Evolutionary conservation across 306 rosid species (phyloP), one percentile per base, ranked within the genome.

Genomic region (Potentilla sterilis): DNA sequence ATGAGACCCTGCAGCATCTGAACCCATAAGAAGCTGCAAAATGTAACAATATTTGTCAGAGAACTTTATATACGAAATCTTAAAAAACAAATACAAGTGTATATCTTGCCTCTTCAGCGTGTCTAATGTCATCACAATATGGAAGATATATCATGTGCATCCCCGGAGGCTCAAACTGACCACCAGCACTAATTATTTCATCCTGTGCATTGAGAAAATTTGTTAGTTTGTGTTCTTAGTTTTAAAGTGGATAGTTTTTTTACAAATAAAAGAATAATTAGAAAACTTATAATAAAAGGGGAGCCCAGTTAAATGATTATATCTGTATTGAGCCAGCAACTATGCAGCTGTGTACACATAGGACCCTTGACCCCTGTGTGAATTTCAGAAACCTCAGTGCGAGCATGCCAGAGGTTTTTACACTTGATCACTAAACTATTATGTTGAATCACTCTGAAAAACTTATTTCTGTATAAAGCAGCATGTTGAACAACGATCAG

Each of bases 161-260:
- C 85, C 98, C 98, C 11, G 98, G 98, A 0, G 98, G 98, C 83
- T 90, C 97, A 71, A 94, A 78, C 88, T 94, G 97, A 85, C 90
- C 84, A 71, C 92, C 94, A 62, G 85, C 84, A 68, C 79, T 82
- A 75, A 82, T 68, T 61, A 94, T 81, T 84, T 94, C 98, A 0
- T 94, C 96, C 98, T 94, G 85, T 51, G 52, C 52, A 57, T 70
- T 75, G 32, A 51, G 21, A 63, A 47, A 65, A 75, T 16, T 7
- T 12, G 15, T 65, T 41, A 70, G 28, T 48, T 46, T 52, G 16
- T 12, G 44, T 49, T 63, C 18, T 34, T n/a, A n/a, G 2, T 14
- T 72, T 12, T 6, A 62, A 1, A 54, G 16, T 41, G 2, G 67
- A 37, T 8, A 21, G n/a, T 21, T 32, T 28, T 57, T 11, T 41